These are phyloP conservation scores for Sodiomyces alkalinus DNA, from an alignment of 2,329 filamentous ascomycete species.

Conservation along the genomic window DNA sequence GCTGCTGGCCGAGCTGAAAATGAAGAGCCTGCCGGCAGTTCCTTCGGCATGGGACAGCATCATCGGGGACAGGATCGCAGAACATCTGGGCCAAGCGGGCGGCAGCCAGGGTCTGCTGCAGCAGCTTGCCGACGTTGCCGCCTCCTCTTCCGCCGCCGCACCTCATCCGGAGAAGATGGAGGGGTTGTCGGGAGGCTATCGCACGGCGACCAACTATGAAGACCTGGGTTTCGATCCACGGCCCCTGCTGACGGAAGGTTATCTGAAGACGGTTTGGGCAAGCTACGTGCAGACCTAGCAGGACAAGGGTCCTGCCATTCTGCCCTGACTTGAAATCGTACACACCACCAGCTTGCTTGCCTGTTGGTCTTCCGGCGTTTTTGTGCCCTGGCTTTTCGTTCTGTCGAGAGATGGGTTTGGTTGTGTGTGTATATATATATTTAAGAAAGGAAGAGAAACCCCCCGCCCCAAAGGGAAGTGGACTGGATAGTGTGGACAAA, in stretches of 20 bases:
- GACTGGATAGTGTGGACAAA: too few species aligned
- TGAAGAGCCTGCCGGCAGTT: conserved; percentile 38
- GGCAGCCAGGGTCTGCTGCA: conserved; percentile 38
- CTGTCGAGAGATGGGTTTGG: too few species aligned
- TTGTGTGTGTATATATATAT: too few species aligned
- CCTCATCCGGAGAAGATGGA: conserved; percentile 1
- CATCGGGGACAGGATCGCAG: conserved; percentile 35
- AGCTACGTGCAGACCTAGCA: conserved; percentile 5
- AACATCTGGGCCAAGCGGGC: conserved; percentile 20
- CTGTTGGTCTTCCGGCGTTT: too few species aligned
- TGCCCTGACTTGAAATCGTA: too few species aligned
- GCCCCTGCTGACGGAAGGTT: conserved; percentile 20
- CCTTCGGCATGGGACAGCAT: conserved; percentile 37
- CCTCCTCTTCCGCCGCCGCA: conserved; percentile 10
- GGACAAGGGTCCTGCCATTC: too few species aligned
- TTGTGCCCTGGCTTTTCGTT: too few species aligned
- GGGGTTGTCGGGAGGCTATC: neutral
- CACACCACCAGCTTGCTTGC: too few species aligned
- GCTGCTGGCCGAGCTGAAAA: conserved; percentile 39
- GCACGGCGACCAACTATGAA: conserved; percentile 18
- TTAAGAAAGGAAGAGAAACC: too few species aligned
- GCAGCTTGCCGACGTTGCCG: conserved; percentile 42
- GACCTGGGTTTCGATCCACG: conserved; percentile 26
- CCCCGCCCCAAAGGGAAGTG: too few species aligned
- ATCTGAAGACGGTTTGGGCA: conserved; percentile 14